Percentiles rank a stretch among this genome's conserved stretches.
phyloP scores from a whole-genome alignment of 2,329 filamentous ascomycete genomes.

The Dothistroma pini region DNA sequence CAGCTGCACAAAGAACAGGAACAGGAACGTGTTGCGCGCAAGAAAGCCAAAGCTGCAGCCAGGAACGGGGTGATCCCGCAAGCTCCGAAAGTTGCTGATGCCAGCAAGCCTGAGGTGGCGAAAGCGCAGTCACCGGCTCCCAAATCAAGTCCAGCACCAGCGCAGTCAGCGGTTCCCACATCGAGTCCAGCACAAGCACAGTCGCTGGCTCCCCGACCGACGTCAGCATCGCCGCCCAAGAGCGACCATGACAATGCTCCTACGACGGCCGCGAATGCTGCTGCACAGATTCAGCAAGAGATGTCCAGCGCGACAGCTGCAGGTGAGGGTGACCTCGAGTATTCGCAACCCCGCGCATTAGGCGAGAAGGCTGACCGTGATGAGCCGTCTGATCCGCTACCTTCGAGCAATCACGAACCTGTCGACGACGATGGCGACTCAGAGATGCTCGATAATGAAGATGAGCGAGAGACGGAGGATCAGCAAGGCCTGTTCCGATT shows the following conservation, averaged over 20 bases:
- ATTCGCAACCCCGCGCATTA: not conserved
- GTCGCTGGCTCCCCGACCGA: no score
- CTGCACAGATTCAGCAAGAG: not conserved
- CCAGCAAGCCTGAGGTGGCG: not conserved
- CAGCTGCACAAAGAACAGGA: constrained; percentile 59
- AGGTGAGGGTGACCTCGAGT: not conserved
- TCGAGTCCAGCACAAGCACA: not conserved
- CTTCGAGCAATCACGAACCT: not conserved
- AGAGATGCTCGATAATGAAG: constrained; percentile 20
- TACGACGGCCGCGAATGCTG: not conserved
- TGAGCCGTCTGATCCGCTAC: not conserved
- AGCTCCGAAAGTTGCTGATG: not conserved
- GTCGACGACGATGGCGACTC: constrained; percentile 8
- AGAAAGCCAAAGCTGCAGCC: constrained; percentile 28
- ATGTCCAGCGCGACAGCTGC: not conserved
- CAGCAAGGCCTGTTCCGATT: not conserved
- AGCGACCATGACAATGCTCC: not conserved
- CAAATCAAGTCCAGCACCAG: not conserved
- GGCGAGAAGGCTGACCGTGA: not conserved
- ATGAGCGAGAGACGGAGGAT: not conserved
- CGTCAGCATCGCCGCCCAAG: not conserved
- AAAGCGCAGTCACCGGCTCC: not conserved
- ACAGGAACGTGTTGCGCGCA: constrained; percentile 38
- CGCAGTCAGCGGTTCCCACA: not conserved
- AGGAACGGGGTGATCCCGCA: constrained; percentile 4